phyloP scores from a whole-genome alignment of 495 filamentous ascomycete genomes.

The Coniosporium apollinis region DNA sequence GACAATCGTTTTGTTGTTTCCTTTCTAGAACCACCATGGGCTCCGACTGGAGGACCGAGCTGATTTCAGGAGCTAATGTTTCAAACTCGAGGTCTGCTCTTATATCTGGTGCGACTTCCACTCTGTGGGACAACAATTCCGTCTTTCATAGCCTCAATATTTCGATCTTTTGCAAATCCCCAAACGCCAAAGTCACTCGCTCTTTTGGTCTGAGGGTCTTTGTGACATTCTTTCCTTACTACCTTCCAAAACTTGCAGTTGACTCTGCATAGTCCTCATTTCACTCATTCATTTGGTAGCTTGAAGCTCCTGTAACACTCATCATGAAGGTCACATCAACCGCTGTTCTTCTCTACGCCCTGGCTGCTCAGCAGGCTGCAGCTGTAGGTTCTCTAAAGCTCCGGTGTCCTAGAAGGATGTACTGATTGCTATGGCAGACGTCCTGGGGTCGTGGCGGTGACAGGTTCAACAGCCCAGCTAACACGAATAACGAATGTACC shows the following conservation, averaged over 20 bases:
- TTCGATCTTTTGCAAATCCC: slow-evolving; percentile 1
- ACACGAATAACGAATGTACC: slow-evolving; percentile 63
- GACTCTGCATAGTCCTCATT: not conserved
- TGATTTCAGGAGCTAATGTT: not conserved
- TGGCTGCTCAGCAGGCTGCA: slow-evolving; percentile 40
- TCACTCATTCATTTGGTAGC: not conserved
- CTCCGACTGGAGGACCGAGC: not conserved
- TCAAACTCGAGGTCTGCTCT: not conserved
- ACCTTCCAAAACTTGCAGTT: not conserved
- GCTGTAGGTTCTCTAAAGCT: slow-evolving; percentile 27
- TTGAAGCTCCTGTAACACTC: too few species aligned
- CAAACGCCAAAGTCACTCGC: slow-evolving; percentile 13
- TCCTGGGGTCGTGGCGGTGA: slow-evolving; percentile 39
- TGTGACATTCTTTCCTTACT: slow-evolving; percentile 7
- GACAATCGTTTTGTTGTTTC: not conserved
- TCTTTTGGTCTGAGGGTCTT: slow-evolving; percentile 8
- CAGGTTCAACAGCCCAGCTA: slow-evolving; percentile 48
- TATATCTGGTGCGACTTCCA: not conserved
- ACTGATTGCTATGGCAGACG: not conserved
- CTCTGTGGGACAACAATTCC: not conserved
- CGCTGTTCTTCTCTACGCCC: slow-evolving; percentile 31
- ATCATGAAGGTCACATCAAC: slow-evolving; percentile 29
- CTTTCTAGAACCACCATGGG: not conserved
- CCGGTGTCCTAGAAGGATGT: slow-evolving; percentile 9
- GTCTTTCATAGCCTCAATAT: slow-evolving; percentile 1